Evolutionary conservation across 345 rosid species (phyloP), one percentile per base, ranked within the genome.

Genomic region (Carallia brachiata): DNA sequence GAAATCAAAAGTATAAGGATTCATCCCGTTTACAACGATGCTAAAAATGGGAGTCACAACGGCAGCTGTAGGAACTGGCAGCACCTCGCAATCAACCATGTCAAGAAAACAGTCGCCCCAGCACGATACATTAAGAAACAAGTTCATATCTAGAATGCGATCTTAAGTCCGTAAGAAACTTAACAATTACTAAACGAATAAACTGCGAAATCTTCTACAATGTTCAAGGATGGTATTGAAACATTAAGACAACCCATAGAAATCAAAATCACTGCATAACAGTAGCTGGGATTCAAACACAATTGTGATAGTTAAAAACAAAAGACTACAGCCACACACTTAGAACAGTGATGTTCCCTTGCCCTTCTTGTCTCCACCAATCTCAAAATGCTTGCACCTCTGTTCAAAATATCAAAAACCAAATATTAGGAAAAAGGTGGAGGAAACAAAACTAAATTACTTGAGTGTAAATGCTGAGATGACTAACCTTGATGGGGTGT

Each of bases 401-500:
- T 56, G 63, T 18, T 36, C 23, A 39, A 30, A 30, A 27, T 2
- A 58, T 7, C 36, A 57, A 57, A 19, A 67, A 67, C 36, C 48
- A 67, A 2, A 37, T 15, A 4, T 39, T 6, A 39, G 54, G 30
- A 23, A 19, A 1, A 27, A 8, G 39, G 0, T 4, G 5, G 1
- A 15, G 5, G 16, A 5, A 55, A 23, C 27, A 55, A 9, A 9
- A n/a, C 18, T 36, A n/a, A 53, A 40, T 40, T 9, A 17, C 9
- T 31, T 27, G 0, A 12, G 7, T n/a, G 50, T 55, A 23, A 50
- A 0, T 32, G n/a, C 52, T 55, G 50, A 13, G 61, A 27, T 18
- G n/a, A 65, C 53, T 10, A 34, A 86, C 96, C 90, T 85, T 88
- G 73, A 90, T 88, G 0, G 96, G 77, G 67, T 83, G 91, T 77